Percentiles rank a stretch among this genome's conserved stretches.
Evolutionary conservation across 129 eudicot species (phyloP).

Genomic region (Artemisia argyi): DNA sequence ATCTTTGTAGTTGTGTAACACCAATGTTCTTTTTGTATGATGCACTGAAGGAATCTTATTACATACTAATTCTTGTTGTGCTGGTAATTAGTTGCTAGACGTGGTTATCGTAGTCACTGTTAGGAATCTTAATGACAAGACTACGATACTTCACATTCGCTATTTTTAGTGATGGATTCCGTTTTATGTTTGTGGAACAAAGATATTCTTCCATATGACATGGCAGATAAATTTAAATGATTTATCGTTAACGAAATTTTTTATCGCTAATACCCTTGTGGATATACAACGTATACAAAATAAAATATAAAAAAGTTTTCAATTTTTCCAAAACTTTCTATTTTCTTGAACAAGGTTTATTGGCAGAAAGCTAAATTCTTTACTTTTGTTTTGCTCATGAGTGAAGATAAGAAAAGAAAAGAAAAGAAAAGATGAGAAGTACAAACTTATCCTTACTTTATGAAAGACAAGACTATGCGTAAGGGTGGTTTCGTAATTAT

Average conservation of each 20-base stretch:
- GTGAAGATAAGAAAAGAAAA: slow-evolving; percentile 7
- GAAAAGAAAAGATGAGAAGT: slow-evolving; percentile 3
- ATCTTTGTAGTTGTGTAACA: background rate
- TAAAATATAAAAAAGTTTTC: background rate
- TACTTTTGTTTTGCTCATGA: slow-evolving; percentile 17
- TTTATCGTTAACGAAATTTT: background rate
- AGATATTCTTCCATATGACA: slow-evolving; percentile 11
- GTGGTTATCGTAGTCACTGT: too few relatives aligned
- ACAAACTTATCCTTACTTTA: slow-evolving; percentile 8
- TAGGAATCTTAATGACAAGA: too few relatives aligned
- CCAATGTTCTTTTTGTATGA: too few relatives aligned
- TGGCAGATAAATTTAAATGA: slow-evolving; percentile 14
- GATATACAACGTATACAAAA: background rate
- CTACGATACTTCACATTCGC: too few relatives aligned
- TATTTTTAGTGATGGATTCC: too few relatives aligned
- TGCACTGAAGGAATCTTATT: too few relatives aligned
- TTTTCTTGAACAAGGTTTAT: slow-evolving; percentile 20
- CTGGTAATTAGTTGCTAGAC: too few relatives aligned
- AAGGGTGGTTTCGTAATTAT: slow-evolving; percentile 18
- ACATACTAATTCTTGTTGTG: too few relatives aligned
- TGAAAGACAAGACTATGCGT: slow-evolving; percentile 17
- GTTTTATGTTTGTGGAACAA: background rate
- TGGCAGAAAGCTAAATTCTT: slow-evolving; percentile 20
- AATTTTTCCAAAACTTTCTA: background rate
- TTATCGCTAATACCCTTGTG: slow-evolving; percentile 18